A percentile compares a stretch with the other conserved stretches of the same genome.
Conservation (phyloP, 345 rosid genomes). For the Bruguiera parviflora region DNA sequence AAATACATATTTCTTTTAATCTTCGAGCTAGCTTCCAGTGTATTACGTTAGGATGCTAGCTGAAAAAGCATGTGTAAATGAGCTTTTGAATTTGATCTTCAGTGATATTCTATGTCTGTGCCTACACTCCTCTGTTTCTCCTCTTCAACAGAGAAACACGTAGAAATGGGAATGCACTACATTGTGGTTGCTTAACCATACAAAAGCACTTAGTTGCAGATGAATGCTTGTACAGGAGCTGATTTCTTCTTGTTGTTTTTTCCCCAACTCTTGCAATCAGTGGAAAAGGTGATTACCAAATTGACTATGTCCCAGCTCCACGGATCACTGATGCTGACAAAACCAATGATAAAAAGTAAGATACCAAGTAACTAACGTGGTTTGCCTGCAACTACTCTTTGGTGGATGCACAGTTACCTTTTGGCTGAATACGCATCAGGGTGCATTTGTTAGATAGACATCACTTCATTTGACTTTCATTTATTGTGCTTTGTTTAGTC, state of each 20-base stretch:
- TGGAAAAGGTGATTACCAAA: conserved; percentile 90
- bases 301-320: conserved; percentile 89
- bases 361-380: neutral
- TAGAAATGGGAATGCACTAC: neutral
- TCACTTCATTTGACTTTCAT: neutral
- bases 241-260: conserved; percentile 8
- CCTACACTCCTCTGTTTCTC: neutral
- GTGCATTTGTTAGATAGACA: neutral
- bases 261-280: conserved; percentile 37
- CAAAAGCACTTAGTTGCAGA: neutral
- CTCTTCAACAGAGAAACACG: neutral
- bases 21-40: neutral
- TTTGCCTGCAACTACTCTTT: neutral
- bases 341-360: conserved; percentile 79
- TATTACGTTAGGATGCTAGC: neutral
- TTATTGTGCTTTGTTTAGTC: neutral
- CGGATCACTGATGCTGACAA: conserved; percentile 90
- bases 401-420: neutral
- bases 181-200: neutral
- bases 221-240: neutral
- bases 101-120: too few relatives aligned
- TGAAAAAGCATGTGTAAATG: neutral
- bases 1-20: neutral
- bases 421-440: neutral
- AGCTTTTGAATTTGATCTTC: neutral